Evolutionary conservation across 2,329 filamentous ascomycete species (phyloP).

Genomic region (Juglanconis oblonga): DNA sequence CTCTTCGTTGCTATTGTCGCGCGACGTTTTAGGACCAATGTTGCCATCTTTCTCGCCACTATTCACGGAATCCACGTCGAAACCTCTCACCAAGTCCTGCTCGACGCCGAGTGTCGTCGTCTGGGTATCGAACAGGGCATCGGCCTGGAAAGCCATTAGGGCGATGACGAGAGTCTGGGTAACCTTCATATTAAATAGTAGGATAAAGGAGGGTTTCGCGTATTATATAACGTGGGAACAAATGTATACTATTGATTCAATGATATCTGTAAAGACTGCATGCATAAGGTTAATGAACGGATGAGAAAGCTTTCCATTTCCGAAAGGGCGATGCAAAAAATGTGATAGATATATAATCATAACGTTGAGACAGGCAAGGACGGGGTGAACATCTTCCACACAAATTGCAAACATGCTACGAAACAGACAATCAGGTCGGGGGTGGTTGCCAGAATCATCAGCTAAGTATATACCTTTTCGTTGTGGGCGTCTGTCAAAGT

Average conservation of each 20-base stretch:
- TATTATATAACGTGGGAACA: not conserved
- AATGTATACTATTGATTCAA: not conserved
- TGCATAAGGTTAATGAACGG: too few relatives aligned
- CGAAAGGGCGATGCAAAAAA: not conserved
- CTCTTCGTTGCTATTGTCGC: not conserved
- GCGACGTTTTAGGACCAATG: not conserved
- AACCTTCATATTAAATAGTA: not conserved
- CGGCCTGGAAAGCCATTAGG: conserved; percentile 6
- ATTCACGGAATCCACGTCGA: too few relatives aligned
- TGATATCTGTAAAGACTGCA: not conserved
- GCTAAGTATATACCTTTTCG: not conserved
- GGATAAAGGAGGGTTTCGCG: not conserved
- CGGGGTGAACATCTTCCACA: not conserved
- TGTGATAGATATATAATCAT: too few relatives aligned
- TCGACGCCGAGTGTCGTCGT: not conserved
- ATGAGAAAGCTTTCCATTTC: not conserved
- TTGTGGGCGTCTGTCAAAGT: not conserved
- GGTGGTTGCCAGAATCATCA: not conserved
- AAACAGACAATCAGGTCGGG: not conserved
- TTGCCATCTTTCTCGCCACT: not conserved
- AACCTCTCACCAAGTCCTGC: not conserved
- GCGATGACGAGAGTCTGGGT: not conserved
- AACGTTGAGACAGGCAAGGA: too few relatives aligned
- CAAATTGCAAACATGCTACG: not conserved
- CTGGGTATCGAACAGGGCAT: not conserved